phyloP scores from a whole-genome alignment of 805 yeast species.

The Candida ortonii region DNA sequence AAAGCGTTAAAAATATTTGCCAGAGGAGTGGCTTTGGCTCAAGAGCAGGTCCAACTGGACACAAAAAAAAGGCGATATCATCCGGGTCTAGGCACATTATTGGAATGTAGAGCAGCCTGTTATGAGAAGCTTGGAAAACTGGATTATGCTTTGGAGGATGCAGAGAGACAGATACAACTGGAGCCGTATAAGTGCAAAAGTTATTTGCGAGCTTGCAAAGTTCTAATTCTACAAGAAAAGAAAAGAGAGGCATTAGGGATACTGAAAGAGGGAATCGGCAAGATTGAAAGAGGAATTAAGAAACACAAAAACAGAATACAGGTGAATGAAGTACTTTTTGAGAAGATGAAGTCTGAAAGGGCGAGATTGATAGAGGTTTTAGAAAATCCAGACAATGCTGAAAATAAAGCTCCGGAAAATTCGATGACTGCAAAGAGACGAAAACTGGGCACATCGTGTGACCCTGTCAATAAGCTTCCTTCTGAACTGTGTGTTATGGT shows the following conservation, averaged over 20 bases:
- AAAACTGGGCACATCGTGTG: conserved; percentile 9
- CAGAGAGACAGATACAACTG: conserved; percentile 30
- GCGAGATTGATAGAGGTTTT: conserved; percentile 4
- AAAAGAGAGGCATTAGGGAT: conserved; percentile 36
- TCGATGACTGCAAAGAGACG: conserved; percentile 2
- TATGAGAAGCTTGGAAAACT: conserved; percentile 38
- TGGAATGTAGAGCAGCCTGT: conserved; percentile 51
- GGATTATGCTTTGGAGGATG: conserved; percentile 38
- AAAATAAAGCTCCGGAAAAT: background rate
- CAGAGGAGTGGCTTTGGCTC: conserved; percentile 15
- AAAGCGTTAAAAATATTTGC: conserved; percentile 24
- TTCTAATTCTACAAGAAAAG: conserved; percentile 27
- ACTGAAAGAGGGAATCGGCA: conserved; percentile 37
- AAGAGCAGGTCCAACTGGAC: conserved; percentile 6
- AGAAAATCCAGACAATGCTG: background rate
- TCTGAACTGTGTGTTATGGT: conserved; percentile 22
- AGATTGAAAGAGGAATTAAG: conserved; percentile 33
- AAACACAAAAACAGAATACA: conserved; percentile 24
- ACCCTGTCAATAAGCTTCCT: conserved; percentile 26
- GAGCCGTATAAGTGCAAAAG: conserved; percentile 51
- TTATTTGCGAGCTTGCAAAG: conserved; percentile 43
- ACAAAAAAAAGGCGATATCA: conserved; percentile 6
- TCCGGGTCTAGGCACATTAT: conserved; percentile 16
- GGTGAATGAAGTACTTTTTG: conserved; percentile 35
- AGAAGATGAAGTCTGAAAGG: conserved; percentile 23